Conservation (phyloP, 208 protist genomes). For the Leishmania arabica region DNA sequence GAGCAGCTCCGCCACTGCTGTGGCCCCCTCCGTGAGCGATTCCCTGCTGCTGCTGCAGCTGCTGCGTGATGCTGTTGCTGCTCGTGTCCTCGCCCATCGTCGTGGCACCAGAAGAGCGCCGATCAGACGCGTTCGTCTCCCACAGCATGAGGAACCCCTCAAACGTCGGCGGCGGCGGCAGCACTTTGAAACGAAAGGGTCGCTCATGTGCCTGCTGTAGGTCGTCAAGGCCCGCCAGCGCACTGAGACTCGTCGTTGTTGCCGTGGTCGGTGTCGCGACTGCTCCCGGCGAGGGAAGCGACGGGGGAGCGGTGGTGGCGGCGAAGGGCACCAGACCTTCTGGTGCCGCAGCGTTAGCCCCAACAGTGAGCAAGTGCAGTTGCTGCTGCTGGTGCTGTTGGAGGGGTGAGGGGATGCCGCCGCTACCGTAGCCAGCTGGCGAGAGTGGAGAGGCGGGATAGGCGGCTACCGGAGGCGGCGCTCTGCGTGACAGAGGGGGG, state of each 20-base stretch:
- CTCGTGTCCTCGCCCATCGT: not conserved
- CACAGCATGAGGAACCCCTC: slow-evolving; percentile 19
- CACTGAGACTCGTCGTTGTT: not conserved
- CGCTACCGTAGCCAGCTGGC: slow-evolving; percentile 1
- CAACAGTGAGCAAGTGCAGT: slow-evolving; percentile 11
- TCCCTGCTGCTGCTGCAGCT: not conserved
- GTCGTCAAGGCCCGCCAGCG: slow-evolving; percentile 17
- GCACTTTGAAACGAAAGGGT: slow-evolving; percentile 31
- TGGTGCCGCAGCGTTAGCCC: slow-evolving; percentile 7
- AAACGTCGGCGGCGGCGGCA: slow-evolving; percentile 25
- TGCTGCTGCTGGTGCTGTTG: slow-evolving; percentile 16
- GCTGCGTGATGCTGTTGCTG: not conserved
- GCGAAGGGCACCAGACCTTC: not conserved
- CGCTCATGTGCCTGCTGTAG: slow-evolving; percentile 23
- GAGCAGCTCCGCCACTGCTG: not conserved
- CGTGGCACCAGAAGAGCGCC: slow-evolving; percentile 7
- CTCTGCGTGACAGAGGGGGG: not conserved
- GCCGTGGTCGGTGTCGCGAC: not conserved
- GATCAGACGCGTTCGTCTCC: slow-evolving; percentile 24
- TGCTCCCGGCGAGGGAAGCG: not conserved
- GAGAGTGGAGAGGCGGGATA: slow-evolving; percentile 8
- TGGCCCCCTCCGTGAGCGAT: not conserved
- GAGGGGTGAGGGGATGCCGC: not conserved
- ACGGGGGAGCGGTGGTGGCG: slow-evolving; percentile 5
- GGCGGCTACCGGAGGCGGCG: slow-evolving; percentile 4